Conservation (phyloP, 169 alveolate species). For the Plasmodium falciparum region DNA sequence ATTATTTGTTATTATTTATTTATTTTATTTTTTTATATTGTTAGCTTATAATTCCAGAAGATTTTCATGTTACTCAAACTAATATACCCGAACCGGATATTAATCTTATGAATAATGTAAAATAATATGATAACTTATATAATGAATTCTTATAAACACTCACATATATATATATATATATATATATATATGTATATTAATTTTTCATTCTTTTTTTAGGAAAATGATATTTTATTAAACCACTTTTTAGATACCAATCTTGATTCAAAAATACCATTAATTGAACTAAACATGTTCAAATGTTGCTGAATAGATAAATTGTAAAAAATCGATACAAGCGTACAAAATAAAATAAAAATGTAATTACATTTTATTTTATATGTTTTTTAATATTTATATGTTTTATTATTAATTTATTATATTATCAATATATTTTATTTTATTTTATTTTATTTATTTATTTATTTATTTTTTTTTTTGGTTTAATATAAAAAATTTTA, state of each 20-base stretch:
- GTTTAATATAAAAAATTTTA: too few species aligned
- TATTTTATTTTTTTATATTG: neutral
- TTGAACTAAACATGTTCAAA: slow-evolving; percentile 41
- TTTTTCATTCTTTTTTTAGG: slow-evolving; percentile 32
- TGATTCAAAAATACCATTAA: slow-evolving; percentile 61
- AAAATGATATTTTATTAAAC: slow-evolving; percentile 32
- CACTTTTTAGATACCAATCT: slow-evolving; percentile 41
- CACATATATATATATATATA: too few species aligned
- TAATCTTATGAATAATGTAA: slow-evolving; percentile 47
- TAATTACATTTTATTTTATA: neutral
- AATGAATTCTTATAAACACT: too few species aligned
- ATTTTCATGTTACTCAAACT: slow-evolving; percentile 48
- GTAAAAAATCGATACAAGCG: neutral
- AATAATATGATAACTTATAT: neutral
- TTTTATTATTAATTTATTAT: slow-evolving; percentile 6
- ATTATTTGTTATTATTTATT: neutral
- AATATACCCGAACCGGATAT: slow-evolving; percentile 65
- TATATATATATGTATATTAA: neutral
- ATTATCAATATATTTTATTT: neutral
- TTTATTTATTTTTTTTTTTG: too few species aligned
- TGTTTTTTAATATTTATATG: neutral
- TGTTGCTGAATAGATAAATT: slow-evolving; percentile 6
- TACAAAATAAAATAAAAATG: slow-evolving; percentile 1
- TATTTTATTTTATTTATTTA: too few species aligned
- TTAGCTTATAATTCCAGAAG: slow-evolving; percentile 74